Conservation (phyloP, 2,329 filamentous ascomycete genomes). For the Exophiala alcalophila region DNA sequence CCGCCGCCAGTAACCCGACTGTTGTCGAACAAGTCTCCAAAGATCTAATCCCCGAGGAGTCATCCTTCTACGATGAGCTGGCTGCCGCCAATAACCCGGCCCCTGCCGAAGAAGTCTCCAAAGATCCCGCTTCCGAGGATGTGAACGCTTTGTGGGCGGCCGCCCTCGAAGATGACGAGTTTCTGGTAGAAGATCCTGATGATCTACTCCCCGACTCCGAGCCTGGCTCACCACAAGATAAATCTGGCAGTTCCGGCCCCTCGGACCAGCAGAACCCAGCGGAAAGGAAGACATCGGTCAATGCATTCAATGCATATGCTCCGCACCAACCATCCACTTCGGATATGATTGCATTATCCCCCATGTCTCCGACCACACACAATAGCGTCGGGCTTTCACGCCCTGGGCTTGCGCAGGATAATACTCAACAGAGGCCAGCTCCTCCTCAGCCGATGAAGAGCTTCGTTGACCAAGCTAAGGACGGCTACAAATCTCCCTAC, state of each 20-base stretch:
- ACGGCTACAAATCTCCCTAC: slow-evolving; percentile 90
- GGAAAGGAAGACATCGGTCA: slow-evolving; percentile 32
- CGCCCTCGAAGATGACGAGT: slow-evolving; percentile 71
- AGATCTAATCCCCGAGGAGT: no score
- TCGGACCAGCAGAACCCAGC: slow-evolving; percentile 29
- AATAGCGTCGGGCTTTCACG: slow-evolving; percentile 23
- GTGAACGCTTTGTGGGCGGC: slow-evolving; percentile 80
- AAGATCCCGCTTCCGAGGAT: slow-evolving; percentile 52
- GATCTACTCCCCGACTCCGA: slow-evolving; percentile 75
- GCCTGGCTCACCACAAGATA: slow-evolving; percentile 23
- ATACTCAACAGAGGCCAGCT: slow-evolving; percentile 33
- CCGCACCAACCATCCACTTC: slow-evolving; percentile 51
- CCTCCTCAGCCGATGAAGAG: slow-evolving; percentile 57
- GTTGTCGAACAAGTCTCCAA: no score
- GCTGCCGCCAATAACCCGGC: slow-evolving; percentile 5
- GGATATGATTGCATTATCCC: slow-evolving; percentile 41
- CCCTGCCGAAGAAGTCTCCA: slow-evolving; percentile 3
- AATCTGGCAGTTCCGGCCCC: slow-evolving; percentile 5
- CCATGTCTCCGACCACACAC: slow-evolving; percentile 24
- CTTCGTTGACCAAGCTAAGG: slow-evolving; percentile 86
- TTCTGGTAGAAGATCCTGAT: slow-evolving; percentile 68
- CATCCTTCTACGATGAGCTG: slow-evolving; percentile 27
- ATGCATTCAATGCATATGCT: slow-evolving; percentile 51
- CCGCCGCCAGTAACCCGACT: no score
- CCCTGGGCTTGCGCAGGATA: slow-evolving; percentile 27